phyloP scores from a whole-genome alignment of 1,284 basidiomycete genomes.

The Pyrrhoderma lamaoense region DNA sequence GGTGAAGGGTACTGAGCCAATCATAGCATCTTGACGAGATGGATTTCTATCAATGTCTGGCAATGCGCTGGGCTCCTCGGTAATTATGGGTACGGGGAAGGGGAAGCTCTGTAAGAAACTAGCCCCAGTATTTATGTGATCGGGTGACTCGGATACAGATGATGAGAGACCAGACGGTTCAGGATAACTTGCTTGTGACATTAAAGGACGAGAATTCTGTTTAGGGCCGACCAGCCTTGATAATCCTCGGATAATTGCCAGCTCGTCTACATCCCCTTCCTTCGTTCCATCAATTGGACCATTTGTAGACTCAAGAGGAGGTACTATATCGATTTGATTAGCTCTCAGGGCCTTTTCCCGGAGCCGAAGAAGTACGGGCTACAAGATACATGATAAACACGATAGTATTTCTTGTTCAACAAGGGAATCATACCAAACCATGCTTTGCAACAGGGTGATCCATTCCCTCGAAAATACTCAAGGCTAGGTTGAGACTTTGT shows the following conservation, averaged over 20 bases:
- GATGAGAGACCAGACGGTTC: background rate
- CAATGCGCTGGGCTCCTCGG: no score
- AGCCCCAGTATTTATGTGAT: background rate
- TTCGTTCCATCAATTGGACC: background rate
- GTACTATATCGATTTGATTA: background rate
- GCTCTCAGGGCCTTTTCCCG: conserved; percentile 4
- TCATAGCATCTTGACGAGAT: no score
- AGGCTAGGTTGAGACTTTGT: conserved; percentile 25
- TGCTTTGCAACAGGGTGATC: conserved; percentile 12
- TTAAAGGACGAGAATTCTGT: no score
- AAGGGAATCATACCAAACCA: conserved; percentile 3
- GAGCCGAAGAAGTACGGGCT: conserved; percentile 6
- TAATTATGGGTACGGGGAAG: no score
- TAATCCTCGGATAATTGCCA: background rate
- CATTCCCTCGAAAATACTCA: conserved; percentile 24
- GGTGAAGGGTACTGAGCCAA: background rate
- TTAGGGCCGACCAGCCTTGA: background rate
- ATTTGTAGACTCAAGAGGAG: background rate
- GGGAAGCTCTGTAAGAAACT: background rate
- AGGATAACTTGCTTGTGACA: background rate
- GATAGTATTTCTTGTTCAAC: background rate
- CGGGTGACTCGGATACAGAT: background rate
- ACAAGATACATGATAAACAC: no score
- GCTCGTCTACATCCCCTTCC: background rate
- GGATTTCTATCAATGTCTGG: no score